phyloP scores from a whole-genome alignment of 257 asterid genomes.

The Lycium barbarum region DNA sequence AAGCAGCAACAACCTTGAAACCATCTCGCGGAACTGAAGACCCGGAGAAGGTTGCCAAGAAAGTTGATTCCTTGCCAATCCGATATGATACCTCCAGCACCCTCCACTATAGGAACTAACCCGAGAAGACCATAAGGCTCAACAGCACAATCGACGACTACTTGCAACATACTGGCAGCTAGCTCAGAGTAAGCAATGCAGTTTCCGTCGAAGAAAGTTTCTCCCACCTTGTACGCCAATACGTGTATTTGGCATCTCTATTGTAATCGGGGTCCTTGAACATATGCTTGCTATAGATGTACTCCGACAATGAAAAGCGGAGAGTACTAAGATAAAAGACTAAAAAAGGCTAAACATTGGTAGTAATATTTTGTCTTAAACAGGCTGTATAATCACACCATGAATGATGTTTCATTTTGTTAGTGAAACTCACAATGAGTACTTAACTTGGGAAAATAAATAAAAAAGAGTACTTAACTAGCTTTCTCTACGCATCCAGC shows the following conservation, averaged over 20 bases:
- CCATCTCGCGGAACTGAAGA: not conserved
- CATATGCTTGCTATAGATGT: not conserved
- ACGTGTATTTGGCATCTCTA: not conserved
- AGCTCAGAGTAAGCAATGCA: not conserved
- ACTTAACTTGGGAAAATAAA: too few relatives aligned
- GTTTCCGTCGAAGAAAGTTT: not conserved
- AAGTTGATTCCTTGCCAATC: not conserved
- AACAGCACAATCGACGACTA: not conserved
- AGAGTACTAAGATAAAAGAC: too few relatives aligned
- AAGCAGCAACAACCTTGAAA: slow-evolving; percentile 20
- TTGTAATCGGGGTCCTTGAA: not conserved
- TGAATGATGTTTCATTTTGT: not conserved
- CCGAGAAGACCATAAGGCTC: not conserved
- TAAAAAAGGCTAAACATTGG: not conserved
- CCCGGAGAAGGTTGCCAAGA: not conserved
- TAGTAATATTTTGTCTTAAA: not conserved
- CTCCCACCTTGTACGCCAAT: not conserved
- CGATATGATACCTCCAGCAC: not conserved
- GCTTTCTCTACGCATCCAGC: not conserved
- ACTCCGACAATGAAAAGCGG: not conserved
- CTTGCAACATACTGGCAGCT: not conserved
- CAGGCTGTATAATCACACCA: not conserved
- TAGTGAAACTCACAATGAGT: not conserved
- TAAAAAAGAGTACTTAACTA: not conserved
- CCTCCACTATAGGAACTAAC: not conserved